Conservation (phyloP, 2,329 filamentous ascomycete species). For the Fusarium citri region DNA sequence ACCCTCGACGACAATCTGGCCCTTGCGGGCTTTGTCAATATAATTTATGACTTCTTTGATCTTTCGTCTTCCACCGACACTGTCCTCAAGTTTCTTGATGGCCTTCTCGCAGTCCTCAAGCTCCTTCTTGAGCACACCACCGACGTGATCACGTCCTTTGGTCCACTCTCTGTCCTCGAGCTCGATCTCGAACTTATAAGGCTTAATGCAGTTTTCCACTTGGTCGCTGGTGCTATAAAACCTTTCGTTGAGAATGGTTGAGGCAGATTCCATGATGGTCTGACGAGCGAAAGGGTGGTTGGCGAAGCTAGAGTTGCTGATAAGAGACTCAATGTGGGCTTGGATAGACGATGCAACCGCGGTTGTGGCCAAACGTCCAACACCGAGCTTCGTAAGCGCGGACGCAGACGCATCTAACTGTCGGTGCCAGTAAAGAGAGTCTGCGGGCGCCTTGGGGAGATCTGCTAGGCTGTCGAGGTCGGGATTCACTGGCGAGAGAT, state of each 20-base stretch:
- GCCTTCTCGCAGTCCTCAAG: conserved; percentile 85
- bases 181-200: conserved; percentile 98
- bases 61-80: conserved; percentile 84
- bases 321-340: conserved; percentile 81
- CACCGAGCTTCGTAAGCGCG: conserved; percentile 90
- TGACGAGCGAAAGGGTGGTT: conserved; percentile 91
- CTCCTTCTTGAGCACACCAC: conserved; percentile 85
- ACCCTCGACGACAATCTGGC: conserved; percentile 86
- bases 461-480: conserved; percentile 80
- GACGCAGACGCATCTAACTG: conserved; percentile 94
- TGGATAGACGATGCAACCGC: conserved; percentile 92
- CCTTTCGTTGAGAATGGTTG: conserved; percentile 89
- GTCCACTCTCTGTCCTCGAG: conserved; percentile 91
- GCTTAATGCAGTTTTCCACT: conserved; percentile 98
- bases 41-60: conserved; percentile 90
- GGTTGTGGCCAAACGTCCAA: conserved; percentile 90
- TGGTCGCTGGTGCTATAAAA: conserved; percentile 98
- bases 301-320: conserved; percentile 84
- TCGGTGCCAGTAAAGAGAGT: conserved; percentile 90
- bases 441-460: conserved; percentile 85
- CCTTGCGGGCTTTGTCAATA: conserved; percentile 88
- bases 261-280: conserved; percentile 91
- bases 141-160: conserved; percentile 85
- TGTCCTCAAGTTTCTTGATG: conserved; percentile 78
- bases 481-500: conserved; percentile 73